Percentiles rank a stretch among this genome's conserved stretches.
Evolutionary conservation across 2,329 filamentous ascomycete genomes (phyloP).

Genomic region (Mariannaea elegans): DNA sequence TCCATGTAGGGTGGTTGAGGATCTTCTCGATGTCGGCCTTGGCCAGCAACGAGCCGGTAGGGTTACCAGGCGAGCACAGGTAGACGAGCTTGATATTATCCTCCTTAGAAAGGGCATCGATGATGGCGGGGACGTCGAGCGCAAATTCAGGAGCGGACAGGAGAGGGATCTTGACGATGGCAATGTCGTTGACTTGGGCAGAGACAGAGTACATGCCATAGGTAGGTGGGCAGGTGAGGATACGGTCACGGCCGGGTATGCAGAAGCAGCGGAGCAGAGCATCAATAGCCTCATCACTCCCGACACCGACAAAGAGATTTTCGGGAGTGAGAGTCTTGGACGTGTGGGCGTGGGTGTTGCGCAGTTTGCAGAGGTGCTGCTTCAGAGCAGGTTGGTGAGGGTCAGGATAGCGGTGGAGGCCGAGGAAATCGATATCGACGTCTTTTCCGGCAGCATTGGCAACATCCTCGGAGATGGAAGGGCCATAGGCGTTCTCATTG

Average conservation of each 20-base stretch:
- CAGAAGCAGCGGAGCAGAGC: slow-evolving; percentile 94
- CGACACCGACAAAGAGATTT: slow-evolving; percentile 93
- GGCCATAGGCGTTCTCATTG: slow-evolving; percentile 97
- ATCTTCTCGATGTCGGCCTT: slow-evolving; percentile 79
- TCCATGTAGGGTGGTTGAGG: slow-evolving; percentile 90
- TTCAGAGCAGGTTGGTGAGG: slow-evolving; percentile 92
- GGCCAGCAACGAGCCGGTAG: slow-evolving; percentile 80
- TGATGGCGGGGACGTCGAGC: slow-evolving; percentile 76
- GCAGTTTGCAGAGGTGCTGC: slow-evolving; percentile 83
- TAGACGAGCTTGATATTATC: slow-evolving; percentile 86
- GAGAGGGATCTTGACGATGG: slow-evolving; percentile 86
- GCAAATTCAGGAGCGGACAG: slow-evolving; percentile 76
- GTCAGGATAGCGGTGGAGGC: slow-evolving; percentile 94
- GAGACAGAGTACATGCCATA: slow-evolving; percentile 99
- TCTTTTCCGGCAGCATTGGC: slow-evolving; percentile 49
- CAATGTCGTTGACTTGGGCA: slow-evolving; percentile 92
- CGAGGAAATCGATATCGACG: slow-evolving; percentile 73
- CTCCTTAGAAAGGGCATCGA: slow-evolving; percentile 66
- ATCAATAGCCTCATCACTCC: slow-evolving; percentile 97
- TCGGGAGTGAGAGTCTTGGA: slow-evolving; percentile 75
- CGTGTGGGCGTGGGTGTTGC: slow-evolving; percentile 87
- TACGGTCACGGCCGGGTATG: slow-evolving; percentile 83
- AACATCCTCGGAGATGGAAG: slow-evolving; percentile 66
- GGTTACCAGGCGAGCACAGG: slow-evolving; percentile 94
- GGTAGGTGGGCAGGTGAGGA: slow-evolving; percentile 93